Percentiles rank a stretch among this genome's conserved stretches.
phyloP scores from a whole-genome alignment of 441 rosid species.

The Pelargonium citronellum region DNA sequence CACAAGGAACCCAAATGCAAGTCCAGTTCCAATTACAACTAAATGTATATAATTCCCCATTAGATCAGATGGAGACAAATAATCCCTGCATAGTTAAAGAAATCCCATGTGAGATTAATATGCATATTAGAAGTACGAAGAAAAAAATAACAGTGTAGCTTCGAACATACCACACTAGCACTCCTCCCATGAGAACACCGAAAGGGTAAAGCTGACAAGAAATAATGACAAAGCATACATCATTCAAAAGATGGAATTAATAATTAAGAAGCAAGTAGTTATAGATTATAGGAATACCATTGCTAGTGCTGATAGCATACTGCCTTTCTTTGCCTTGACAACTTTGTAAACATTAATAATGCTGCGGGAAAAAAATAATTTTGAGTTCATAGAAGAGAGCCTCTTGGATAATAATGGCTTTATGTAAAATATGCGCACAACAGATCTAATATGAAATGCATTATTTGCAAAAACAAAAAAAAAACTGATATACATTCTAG shows the following conservation, averaged over 20 bases:
- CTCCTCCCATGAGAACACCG: slow-evolving; percentile 61
- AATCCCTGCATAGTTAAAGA: slow-evolving; percentile 58
- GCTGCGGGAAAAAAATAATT: slow-evolving; percentile 37
- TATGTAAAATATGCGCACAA: not conserved
- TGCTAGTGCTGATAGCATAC: slow-evolving; percentile 74
- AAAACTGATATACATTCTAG: too few relatives aligned
- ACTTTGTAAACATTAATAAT: slow-evolving; percentile 61
- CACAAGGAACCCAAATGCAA: slow-evolving; percentile 98
- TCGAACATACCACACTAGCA: slow-evolving; percentile 59
- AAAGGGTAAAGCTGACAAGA: slow-evolving; percentile 72
- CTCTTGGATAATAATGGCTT: not conserved
- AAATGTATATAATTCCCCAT: slow-evolving; percentile 77
- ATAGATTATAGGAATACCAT: slow-evolving; percentile 44
- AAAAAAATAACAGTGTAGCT: not conserved
- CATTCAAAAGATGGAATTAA: slow-evolving; percentile 9
- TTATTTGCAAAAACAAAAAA: not conserved
- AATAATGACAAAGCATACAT: slow-evolving; percentile 19
- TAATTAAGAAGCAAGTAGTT: not conserved
- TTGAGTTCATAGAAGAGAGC: not conserved
- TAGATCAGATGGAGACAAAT: slow-evolving; percentile 73
- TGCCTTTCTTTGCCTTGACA: slow-evolving; percentile 72
- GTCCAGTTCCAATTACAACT: slow-evolving; percentile 86
- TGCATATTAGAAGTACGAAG: slow-evolving; percentile 7
- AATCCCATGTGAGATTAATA: slow-evolving; percentile 15
- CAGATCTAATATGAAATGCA: not conserved